Evolutionary conservation across 2,329 filamentous ascomycete genomes (phyloP).

Genomic region (Monilinia fructicola): DNA sequence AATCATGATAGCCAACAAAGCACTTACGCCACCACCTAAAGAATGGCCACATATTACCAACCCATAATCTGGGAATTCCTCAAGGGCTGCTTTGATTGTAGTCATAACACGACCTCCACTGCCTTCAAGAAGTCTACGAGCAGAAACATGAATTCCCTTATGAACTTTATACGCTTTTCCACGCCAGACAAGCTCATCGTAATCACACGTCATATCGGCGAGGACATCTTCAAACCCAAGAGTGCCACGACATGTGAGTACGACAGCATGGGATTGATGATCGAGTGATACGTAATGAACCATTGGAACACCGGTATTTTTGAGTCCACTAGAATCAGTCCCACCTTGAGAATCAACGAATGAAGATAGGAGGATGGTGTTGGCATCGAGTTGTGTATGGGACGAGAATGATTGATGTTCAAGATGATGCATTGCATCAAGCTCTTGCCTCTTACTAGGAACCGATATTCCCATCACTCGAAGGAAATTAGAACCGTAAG

Average conservation of each 20-base stretch:
- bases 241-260: conserved; percentile 55
- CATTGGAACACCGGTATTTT: conserved; percentile 52
- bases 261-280: conserved; percentile 56
- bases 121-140: conserved; percentile 50
- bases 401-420: conserved; percentile 64
- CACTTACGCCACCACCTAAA: conserved; percentile 54
- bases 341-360: conserved; percentile 56
- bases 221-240: conserved; percentile 58
- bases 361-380: conserved; percentile 57
- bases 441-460: conserved; percentile 44
- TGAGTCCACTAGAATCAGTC: conserved; percentile 51
- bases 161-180: conserved; percentile 55
- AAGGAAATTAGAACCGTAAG: conserved; percentile 64
- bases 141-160: conserved; percentile 57
- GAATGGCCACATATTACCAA: conserved; percentile 58
- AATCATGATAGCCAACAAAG: conserved; percentile 55
- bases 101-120: conserved; percentile 52
- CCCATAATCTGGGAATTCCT: conserved; percentile 55
- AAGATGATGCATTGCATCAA: conserved; percentile 46
- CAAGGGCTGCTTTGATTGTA: conserved; percentile 52
- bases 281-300: conserved; percentile 58
- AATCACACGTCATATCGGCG: conserved; percentile 58
- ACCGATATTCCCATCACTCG: conserved; percentile 62
- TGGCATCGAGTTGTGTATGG: conserved; percentile 58
- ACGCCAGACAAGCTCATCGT: conserved; percentile 50